Conservation (phyloP, 164 flowering plant species). For the Magnolia officinalis region DNA sequence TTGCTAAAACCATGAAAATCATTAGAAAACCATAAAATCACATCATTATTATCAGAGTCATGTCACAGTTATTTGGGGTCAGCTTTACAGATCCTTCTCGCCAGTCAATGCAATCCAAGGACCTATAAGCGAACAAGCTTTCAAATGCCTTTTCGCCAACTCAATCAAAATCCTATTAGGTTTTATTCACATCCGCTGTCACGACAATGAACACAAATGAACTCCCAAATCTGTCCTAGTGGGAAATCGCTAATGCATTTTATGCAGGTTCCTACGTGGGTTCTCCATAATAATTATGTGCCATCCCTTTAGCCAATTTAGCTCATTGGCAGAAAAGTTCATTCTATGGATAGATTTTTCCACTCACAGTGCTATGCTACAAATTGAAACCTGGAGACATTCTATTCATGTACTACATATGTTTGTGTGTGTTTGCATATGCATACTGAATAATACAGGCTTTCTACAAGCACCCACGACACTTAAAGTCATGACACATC, state of each 20-base stretch:
- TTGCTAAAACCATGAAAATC: too few relatives aligned
- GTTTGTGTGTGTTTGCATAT: not conserved
- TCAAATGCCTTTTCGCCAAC: too few relatives aligned
- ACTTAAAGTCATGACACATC: not conserved
- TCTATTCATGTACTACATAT: not conserved
- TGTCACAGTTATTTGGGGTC: too few relatives aligned
- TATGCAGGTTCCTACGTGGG: not conserved
- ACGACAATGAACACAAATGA: not conserved
- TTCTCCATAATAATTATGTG: too few relatives aligned
- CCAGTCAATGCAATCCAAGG: too few relatives aligned
- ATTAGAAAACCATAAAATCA: too few relatives aligned
- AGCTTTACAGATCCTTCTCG: too few relatives aligned
- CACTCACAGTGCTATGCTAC: not conserved
- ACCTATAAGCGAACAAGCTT: too few relatives aligned
- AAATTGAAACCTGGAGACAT: not conserved
- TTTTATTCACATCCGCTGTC: too few relatives aligned
- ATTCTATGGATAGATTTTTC: not conserved
- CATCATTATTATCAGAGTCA: too few relatives aligned
- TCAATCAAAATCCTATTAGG: too few relatives aligned
- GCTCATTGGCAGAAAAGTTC: not conserved
- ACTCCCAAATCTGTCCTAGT: not conserved
- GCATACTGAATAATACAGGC: not conserved
- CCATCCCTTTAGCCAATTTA: too few relatives aligned
- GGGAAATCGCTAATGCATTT: not conserved
- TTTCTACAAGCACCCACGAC: not conserved